Conservation (phyloP, 805 yeast genomes). For the Cyberlindnera xylosilytica region DNA sequence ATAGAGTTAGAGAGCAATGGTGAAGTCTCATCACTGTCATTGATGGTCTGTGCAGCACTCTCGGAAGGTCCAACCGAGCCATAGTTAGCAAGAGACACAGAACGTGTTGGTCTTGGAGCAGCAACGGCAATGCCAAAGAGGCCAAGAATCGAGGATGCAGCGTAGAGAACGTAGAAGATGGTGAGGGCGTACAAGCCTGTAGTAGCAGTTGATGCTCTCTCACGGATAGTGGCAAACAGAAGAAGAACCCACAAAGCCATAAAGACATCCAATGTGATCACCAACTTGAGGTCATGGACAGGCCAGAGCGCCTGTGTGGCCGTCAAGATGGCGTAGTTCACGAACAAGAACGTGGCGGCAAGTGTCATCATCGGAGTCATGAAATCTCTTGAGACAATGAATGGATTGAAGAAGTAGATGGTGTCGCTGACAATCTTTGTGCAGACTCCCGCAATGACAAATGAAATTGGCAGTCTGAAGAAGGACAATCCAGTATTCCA, state of each 20-base stretch:
- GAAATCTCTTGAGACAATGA: slow-evolving; percentile 49
- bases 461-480: slow-evolving; percentile 59
- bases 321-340: slow-evolving; percentile 55
- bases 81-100: not conserved
- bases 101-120: slow-evolving; percentile 18
- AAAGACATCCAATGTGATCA: slow-evolving; percentile 52
- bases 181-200: slow-evolving; percentile 52
- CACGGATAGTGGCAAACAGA: slow-evolving; percentile 39
- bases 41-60: slow-evolving; percentile 1
- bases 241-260: slow-evolving; percentile 55
- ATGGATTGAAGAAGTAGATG: slow-evolving; percentile 43
- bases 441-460: slow-evolving; percentile 41
- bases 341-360: slow-evolving; percentile 44
- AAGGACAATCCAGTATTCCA: slow-evolving; percentile 47
- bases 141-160: slow-evolving; percentile 50
- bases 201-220: slow-evolving; percentile 17
- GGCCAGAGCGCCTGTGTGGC: slow-evolving; percentile 37
- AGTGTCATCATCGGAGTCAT: slow-evolving; percentile 47
- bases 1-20: slow-evolving; percentile 30
- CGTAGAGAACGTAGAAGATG: slow-evolving; percentile 42
- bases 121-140: slow-evolving; percentile 38
- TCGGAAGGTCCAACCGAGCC: slow-evolving; percentile 14
- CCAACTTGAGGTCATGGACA: slow-evolving; percentile 57
- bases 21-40: slow-evolving; percentile 29
- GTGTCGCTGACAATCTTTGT: slow-evolving; percentile 37